Evolutionary conservation across 441 rosid species (phyloP).

Genomic region (Brassica hybrid): DNA sequence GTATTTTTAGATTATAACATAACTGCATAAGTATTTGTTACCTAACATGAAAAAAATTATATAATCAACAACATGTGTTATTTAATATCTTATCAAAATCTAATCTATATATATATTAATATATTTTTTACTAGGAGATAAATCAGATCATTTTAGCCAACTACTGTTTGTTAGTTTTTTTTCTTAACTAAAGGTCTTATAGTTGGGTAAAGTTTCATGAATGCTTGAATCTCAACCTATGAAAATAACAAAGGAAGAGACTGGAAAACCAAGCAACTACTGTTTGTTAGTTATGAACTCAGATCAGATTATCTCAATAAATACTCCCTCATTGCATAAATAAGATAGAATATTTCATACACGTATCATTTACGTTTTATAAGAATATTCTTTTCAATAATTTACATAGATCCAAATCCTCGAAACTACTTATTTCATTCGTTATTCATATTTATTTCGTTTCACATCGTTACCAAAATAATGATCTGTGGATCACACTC

Average conservation of each 20-base stretch:
- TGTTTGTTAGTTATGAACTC: no score
- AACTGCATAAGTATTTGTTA: background rate
- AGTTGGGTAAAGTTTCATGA: no score
- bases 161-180: background rate
- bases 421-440: background rate
- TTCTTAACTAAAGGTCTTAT: no score
- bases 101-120: background rate
- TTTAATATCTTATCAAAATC: background rate
- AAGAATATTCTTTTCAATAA: background rate
- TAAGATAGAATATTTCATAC: no score
- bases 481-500: background rate
- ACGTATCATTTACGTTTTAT: no score
- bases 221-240: no score
- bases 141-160: background rate
- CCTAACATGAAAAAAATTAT: background rate
- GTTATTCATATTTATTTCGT: background rate
- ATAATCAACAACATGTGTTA: background rate
- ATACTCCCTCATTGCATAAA: no score
- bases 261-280: no score
- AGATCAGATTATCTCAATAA: no score
- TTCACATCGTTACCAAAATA: background rate
- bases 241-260: no score
- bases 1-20: no score
- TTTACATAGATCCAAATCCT: background rate
- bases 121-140: background rate